Evolutionary conservation across 345 rosid genomes (phyloP).

Genomic region (Linum lewisii): DNA sequence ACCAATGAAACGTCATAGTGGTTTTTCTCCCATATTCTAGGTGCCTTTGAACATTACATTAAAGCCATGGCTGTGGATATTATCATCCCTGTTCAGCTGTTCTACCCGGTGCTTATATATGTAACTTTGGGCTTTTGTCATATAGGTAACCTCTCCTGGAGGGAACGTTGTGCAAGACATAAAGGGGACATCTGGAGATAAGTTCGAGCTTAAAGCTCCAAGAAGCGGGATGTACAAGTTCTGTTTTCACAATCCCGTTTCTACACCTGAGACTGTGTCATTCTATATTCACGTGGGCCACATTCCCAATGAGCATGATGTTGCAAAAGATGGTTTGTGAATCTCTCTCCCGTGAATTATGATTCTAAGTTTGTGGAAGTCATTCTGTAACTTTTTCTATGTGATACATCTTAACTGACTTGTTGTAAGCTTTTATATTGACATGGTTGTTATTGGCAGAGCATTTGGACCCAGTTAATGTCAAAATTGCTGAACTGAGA

Average conservation of each 20-base stretch:
- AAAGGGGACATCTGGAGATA: constrained; percentile 92
- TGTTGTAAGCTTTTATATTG: not conserved
- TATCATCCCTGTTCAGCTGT: not conserved
- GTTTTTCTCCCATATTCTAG: not conserved
- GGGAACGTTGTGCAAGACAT: constrained; percentile 55
- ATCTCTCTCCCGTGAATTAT: not conserved
- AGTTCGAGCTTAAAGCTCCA: constrained; percentile 85
- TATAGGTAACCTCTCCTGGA: constrained; percentile 76
- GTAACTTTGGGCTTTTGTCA: not conserved
- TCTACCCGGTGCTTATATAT: not conserved
- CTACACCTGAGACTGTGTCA: constrained; percentile 94
- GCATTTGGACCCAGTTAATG: constrained; percentile 88
- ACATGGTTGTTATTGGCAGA: constrained; percentile 29
- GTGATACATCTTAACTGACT: not conserved
- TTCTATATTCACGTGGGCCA: constrained; percentile 94
- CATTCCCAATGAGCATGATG: constrained; percentile 84
- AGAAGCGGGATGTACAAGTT: constrained; percentile 95
- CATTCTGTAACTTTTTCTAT: not conserved
- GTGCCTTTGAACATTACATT: not conserved
- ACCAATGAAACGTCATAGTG: not conserved
- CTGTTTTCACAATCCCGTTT: constrained; percentile 83
- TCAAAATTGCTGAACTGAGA: constrained; percentile 88
- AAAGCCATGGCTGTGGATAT: not conserved
- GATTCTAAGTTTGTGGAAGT: not conserved
- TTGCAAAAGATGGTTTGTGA: constrained; percentile 84